A percentile compares a stretch with the other conserved stretches of the same genome.
Conservation (phyloP, 1,139 yeast species). For the Lodderomyces margitis region DNA sequence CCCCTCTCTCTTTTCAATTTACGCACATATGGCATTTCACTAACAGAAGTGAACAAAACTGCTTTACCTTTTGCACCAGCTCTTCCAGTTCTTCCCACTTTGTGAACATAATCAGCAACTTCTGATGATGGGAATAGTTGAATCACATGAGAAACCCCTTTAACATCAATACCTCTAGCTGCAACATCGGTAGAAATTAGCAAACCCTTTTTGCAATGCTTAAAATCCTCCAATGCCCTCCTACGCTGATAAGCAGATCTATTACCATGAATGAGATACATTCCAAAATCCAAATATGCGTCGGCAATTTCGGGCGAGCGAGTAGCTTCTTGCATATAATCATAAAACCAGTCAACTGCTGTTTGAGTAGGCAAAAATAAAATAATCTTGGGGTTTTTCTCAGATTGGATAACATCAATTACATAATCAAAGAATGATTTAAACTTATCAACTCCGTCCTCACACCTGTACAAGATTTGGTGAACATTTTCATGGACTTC, state of each 20-base stretch:
- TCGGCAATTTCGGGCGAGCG: background rate
- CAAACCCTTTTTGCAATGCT: conserved; percentile 49
- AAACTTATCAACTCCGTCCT: conserved; percentile 47
- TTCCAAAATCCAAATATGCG: conserved; percentile 3
- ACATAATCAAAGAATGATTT: conserved; percentile 54
- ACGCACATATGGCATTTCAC: conserved; percentile 48
- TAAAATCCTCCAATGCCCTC: conserved; percentile 44
- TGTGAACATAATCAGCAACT: conserved; percentile 78
- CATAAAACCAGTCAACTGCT: conserved; percentile 51
- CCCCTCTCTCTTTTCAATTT: conserved; percentile 46
- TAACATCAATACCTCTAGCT: conserved; percentile 96
- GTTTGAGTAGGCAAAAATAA: conserved; percentile 79
- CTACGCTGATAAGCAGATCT: conserved; percentile 29
- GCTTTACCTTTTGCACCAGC: conserved; percentile 82
- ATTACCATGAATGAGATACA: conserved; percentile 41
- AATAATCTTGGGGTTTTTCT: conserved; percentile 63
- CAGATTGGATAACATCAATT: conserved; percentile 25
- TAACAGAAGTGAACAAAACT: conserved; percentile 44
- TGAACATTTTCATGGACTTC: conserved; percentile 78
- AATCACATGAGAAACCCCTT: conserved; percentile 75
- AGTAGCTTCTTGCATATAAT: conserved; percentile 7
- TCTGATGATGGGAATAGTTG: conserved; percentile 78
- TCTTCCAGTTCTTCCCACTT: conserved; percentile 96
- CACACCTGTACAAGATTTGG: conserved; percentile 58
- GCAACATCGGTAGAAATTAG: conserved; percentile 90